phyloP scores from a whole-genome alignment of 371 early-diverging fungal species.

The Circinella minor region DNA sequence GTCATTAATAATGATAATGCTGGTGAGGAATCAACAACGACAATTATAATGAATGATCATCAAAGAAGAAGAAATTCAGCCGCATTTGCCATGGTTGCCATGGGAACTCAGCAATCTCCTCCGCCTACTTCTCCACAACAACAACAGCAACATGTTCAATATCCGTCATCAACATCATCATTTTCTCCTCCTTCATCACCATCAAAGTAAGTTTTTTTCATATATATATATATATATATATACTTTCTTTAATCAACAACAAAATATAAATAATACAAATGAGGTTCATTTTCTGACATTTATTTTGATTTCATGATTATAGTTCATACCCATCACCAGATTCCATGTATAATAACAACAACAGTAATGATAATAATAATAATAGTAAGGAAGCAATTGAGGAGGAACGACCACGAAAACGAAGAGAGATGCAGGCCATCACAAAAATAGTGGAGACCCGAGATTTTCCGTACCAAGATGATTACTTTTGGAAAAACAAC shows the following conservation, averaged over 20 bases:
- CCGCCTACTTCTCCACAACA: not conserved
- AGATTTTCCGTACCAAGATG: constrained; percentile 48
- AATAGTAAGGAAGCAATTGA: constrained; percentile 21
- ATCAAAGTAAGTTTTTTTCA: constrained; percentile 9
- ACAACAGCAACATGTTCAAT: not conserved
- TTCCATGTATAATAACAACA: constrained; percentile 21
- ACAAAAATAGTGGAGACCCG: constrained; percentile 58
- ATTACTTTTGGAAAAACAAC: constrained; percentile 60
- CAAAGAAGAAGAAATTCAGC: constrained; percentile 49
- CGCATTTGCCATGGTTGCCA: constrained; percentile 56
- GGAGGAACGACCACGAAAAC: constrained; percentile 40
- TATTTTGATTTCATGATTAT: not conserved
- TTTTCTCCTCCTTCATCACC: constrained; percentile 16
- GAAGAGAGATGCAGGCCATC: constrained; percentile 61
- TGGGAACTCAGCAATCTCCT: constrained; percentile 26
- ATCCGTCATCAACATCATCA: constrained; percentile 2
- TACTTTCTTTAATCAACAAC: too few relatives aligned
- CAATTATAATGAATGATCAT: constrained; percentile 4
- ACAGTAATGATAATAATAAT: not conserved
- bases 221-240: too few relatives aligned
- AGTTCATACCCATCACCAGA: constrained; percentile 37
- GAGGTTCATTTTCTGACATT: too few relatives aligned
- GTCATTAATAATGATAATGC: not conserved
- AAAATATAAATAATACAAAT: too few relatives aligned
- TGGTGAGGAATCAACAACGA: too few relatives aligned